Base-by-base conservation (phyloP, 371 early-diverging fungal genomes). In the Nosema muscidifuracis region DNA sequence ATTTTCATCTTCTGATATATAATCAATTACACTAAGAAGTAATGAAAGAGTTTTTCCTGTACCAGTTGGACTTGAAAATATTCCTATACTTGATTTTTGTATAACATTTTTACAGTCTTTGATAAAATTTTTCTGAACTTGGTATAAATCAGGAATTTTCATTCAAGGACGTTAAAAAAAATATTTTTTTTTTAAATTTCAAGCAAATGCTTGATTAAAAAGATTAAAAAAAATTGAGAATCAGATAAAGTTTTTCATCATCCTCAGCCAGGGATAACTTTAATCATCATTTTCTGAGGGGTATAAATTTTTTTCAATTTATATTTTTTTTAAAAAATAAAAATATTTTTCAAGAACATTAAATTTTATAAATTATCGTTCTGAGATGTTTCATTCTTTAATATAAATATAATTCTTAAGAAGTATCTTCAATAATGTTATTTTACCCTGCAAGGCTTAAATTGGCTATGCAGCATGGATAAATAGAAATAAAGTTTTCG, bases 1-100 rank as follows among this genome's bases (percentile, higher is more conserved):
- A 6, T 56, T 34, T 2, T 66, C 69, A 0, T 40, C 2, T 22
- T 69, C 60, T 18, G 67, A 18, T 12, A 81, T 44, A 58, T 73
- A 83, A 22, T 75, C 36, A 2, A 73, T 64, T 18, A 71, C 62
- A 4, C 74, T 58, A 20, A 62, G 55, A 20, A 84, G 74, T 13
- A 76, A 62, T 18, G 80, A 80, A 28, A 77, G 28, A 2, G 84
- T 84, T 51, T 84, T 84, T 34, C 84, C 84, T 0, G 84, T 82
- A 18, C 84, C 84, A 3, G 84, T 84, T 13, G 84, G 84, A 61
- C 78, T 77, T 18, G 71, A 68, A 24, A 83, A 73, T 22, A 81
- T 71, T 9, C 79, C 81, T n/a, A 78, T 61, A 20, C 22, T n/a
- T 1, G 43, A 56, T 6, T 36, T 70, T 1, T 80, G 58, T 12